These are phyloP conservation scores for Rhizopogon vinicolor DNA, from an alignment of 768 basidiomycete species.

Conservation along the genomic window DNA sequence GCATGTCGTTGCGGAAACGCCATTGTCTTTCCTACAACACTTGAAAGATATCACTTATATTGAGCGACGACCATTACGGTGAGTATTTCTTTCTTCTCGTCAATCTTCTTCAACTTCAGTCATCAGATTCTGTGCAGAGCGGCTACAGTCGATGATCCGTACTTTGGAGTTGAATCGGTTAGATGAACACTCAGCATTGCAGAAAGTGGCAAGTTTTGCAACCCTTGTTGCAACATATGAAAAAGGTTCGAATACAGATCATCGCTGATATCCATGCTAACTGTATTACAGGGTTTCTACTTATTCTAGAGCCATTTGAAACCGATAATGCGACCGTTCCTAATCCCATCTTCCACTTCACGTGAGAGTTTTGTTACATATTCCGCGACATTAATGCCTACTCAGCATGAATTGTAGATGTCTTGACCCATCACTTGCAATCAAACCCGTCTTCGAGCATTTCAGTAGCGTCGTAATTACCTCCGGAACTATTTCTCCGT, in stretches of 20 bases:
- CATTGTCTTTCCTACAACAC: constrained; percentile 93
- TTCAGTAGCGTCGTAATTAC: constrained; percentile 99
- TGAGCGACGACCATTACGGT: constrained; percentile 89
- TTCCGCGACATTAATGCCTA: not conserved
- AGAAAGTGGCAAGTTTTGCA: constrained; percentile 95
- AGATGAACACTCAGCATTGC: constrained; percentile 88
- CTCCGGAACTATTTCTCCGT: constrained; percentile 94
- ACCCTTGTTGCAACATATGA: constrained; percentile 98
- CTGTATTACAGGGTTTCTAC: constrained; percentile 69
- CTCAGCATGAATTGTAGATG: constrained; percentile 52
- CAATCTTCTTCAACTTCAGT: not conserved
- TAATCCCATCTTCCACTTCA: constrained; percentile 97
- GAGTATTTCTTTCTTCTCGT: constrained; percentile 17
- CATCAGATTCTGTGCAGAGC: constrained; percentile 90
- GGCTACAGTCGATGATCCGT: constrained; percentile 88
- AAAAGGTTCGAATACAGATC: constrained; percentile 56
- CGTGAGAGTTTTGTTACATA: constrained; percentile 43
- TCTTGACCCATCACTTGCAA: constrained; percentile 95
- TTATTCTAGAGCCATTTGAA: constrained; percentile 97
- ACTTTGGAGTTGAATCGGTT: constrained; percentile 86
- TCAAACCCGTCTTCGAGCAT: constrained; percentile 96
- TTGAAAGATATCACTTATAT: constrained; percentile 99
- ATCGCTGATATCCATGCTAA: not conserved
- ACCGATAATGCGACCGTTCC: constrained; percentile 98
- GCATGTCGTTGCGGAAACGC: constrained; percentile 98